phyloP scores from a whole-genome alignment of 345 rosid species.

The Corchorus capsularis region DNA sequence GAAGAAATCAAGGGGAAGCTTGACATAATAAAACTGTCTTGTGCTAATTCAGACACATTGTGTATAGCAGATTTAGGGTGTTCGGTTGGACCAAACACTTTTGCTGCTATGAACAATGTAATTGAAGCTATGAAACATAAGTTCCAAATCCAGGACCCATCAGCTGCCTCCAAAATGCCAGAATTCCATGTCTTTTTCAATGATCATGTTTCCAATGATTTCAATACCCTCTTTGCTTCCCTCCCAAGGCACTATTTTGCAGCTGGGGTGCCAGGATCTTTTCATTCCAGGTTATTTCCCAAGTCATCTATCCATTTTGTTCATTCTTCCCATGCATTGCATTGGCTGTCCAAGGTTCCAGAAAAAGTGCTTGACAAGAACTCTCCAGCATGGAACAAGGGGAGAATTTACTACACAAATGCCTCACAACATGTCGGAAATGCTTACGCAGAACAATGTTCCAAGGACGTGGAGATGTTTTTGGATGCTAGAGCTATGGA shows the following conservation, averaged over 20 bases:
- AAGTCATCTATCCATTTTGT: constrained; percentile 37
- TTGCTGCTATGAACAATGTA: constrained; percentile 42
- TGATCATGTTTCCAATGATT: constrained; percentile 54
- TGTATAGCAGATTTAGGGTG: constrained; percentile 67
- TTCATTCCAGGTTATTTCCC: constrained; percentile 47
- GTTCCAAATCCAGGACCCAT: constrained; percentile 22
- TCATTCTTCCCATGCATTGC: constrained; percentile 42
- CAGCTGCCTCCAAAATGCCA: neutral
- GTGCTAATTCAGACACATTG: constrained; percentile 31
- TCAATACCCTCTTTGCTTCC: constrained; percentile 53
- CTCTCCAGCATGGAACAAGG: constrained; percentile 44
- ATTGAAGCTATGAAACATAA: constrained; percentile 35
- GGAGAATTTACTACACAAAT: constrained; percentile 29
- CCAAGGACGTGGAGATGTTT: constrained; percentile 24
- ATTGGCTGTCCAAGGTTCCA: constrained; percentile 21
- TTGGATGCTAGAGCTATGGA: constrained; percentile 32
- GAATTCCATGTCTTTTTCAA: constrained; percentile 54
- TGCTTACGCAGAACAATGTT: constrained; percentile 35
- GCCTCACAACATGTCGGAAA: constrained; percentile 20
- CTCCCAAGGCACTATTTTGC: constrained; percentile 40
- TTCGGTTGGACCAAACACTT: constrained; percentile 67
- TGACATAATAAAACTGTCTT: constrained; percentile 35
- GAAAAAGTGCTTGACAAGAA: constrained; percentile 32
- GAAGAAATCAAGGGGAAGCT: constrained; percentile 45
- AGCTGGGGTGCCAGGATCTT: constrained; percentile 46